Conservation (phyloP, 352 stramenopile species). For the Phytopythium cucurbitacearum region DNA sequence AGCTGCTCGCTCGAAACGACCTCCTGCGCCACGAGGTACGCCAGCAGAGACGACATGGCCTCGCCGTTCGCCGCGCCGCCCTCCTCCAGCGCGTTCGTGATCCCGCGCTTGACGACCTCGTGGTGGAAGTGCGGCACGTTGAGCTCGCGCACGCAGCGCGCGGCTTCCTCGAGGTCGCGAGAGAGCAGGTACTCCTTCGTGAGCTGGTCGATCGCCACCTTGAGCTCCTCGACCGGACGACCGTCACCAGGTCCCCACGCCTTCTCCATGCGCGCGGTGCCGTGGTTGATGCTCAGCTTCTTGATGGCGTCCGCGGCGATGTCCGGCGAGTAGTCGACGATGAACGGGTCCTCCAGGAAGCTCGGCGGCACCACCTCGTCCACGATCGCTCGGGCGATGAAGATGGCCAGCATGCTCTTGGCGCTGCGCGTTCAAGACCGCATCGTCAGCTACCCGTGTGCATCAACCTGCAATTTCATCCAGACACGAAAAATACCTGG, state of each 20-base stretch:
- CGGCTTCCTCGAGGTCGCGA: conserved; percentile 93
- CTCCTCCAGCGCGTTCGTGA: conserved; percentile 53
- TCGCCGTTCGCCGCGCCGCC: conserved; percentile 37
- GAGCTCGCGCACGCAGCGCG: conserved; percentile 91
- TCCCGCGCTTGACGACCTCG: conserved; percentile 90
- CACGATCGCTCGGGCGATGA: conserved; percentile 96
- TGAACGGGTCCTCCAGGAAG: conserved; percentile 96
- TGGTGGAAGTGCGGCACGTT: conserved; percentile 96
- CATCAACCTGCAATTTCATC: neutral
- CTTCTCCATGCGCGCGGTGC: conserved; percentile 93
- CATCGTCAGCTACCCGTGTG: neutral
- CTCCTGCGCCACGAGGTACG: conserved; percentile 66
- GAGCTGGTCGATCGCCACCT: conserved; percentile 93
- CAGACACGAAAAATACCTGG: conserved; percentile 32
- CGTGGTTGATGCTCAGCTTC: conserved; percentile 96
- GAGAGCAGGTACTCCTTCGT: conserved; percentile 96
- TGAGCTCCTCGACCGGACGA: conserved; percentile 88
- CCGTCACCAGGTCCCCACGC: conserved; percentile 96
- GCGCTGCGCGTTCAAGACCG: conserved; percentile 20
- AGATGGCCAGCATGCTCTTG: conserved; percentile 93
- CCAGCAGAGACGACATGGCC: conserved; percentile 72
- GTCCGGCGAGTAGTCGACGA: conserved; percentile 89
- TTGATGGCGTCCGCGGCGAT: conserved; percentile 96
- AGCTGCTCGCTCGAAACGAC: conserved; percentile 57
- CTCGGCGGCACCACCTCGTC: conserved; percentile 98